Conservation (phyloP, 2,329 filamentous ascomycete species). For the Ceratocystis albifundus region DNA sequence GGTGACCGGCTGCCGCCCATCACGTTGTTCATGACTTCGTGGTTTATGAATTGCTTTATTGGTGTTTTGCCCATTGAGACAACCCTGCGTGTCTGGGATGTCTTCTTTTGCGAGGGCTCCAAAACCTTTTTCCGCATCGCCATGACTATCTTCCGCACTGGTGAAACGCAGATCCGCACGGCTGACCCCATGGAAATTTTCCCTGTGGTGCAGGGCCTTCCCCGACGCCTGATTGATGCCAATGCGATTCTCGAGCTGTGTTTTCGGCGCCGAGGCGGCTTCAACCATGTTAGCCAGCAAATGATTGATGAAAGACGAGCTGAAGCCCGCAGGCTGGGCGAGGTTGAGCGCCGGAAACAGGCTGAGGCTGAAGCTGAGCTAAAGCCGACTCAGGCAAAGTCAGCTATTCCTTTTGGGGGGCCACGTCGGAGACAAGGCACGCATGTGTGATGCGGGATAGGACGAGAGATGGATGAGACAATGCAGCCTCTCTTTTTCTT, state of each 20-base stretch:
- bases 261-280: conserved; percentile 67
- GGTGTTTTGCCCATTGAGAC: conserved; percentile 85
- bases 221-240: conserved; percentile 67
- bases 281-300: conserved; percentile 69
- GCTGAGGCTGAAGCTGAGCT: conserved; percentile 19
- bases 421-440: conserved; percentile 25
- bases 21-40: conserved; percentile 82
- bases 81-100: conserved; percentile 85
- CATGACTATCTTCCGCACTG: conserved; percentile 79
- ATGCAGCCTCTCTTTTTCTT: no score
- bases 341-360: conserved; percentile 32
- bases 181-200: conserved; percentile 95
- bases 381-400: background rate
- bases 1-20: conserved; percentile 66
- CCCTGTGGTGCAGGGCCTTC: conserved; percentile 80
- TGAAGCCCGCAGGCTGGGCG: conserved; percentile 49
- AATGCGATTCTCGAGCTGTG: conserved; percentile 74
- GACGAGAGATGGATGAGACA: no score
- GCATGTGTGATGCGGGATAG: conserved; percentile 21
- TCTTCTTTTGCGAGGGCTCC: conserved; percentile 89
- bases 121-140: conserved; percentile 90
- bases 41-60: conserved; percentile 97
- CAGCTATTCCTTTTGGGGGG: conserved; percentile 9
- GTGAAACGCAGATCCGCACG: conserved; percentile 66
- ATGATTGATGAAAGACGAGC: conserved; percentile 65